Base-by-base conservation (phyloP, 345 rosid genomes). In the Rubroshorea leprosula region DNA sequence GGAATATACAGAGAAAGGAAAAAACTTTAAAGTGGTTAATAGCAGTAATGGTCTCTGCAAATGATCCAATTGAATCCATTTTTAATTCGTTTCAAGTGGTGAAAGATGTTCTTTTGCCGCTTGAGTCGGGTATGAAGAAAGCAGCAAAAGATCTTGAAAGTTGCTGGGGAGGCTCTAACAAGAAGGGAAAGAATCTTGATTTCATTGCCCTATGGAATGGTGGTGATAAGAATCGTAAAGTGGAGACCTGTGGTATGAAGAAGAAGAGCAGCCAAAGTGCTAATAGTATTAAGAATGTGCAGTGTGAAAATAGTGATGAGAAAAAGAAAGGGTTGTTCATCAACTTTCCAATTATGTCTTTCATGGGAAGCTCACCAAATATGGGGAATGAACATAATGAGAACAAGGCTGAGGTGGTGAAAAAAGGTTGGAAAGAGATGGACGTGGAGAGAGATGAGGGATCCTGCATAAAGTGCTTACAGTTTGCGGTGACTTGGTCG, bases 21-120 rank as follows among this genome's bases (percentile, higher is more conserved):
- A 31, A 41, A 35, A 23, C 43, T 41, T 52, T 62, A 39, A 41
- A 44, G 57, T 22, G 23, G 13, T 41, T 6, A 35, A 3, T 17
- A 26, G 58, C 24, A 41, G 76, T 63, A 45, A 85, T 85, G 92
- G 75, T 76, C 79, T 74, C 83, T 65, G 64, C 62, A 53, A 85
- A 78, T 73, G 86, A 82, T 61, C 92, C 83, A 4, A 51, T 82
- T 29, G 88, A 82, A 54, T 78, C 83, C 21, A 61, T 85, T 65
- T 46, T 70, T 5, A 82, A 74, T 74, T 79, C 88, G 76, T 64
- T 85, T 74, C 84, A 82, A 61, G 76, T 67, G 43, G 68, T 81
- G 50, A 81, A 75, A 64, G 80, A 66, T 43, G 82, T 73, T 0
- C 22, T 82, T 54, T 69, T 66, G 47, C 92, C 92, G 1, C 53